Evolutionary conservation across 1,284 basidiomycete species (phyloP), one percentile per base, ranked within the genome.

Genomic region (Blastosporella zonata): DNA sequence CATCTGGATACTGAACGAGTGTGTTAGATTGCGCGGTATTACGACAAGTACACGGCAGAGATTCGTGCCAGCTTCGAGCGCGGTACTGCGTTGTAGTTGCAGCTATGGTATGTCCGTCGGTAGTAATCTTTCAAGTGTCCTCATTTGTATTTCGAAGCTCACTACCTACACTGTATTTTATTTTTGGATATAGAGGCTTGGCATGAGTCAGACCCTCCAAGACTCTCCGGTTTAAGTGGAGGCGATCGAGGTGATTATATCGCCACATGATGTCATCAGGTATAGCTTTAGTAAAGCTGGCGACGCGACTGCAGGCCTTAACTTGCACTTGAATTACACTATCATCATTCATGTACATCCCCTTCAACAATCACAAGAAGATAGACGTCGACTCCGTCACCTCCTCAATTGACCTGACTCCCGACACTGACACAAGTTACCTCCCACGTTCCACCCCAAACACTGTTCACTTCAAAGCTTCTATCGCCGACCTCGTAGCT

Each of bases 21-120:
- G 6, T 43, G 37, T 31, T 60, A 92, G 90, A 93, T 98, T 72
- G 87, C 90, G 17, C 82, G 96, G 53, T 99, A 94, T 73, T 99
- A 94, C 75, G 93, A 98, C 79, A 94, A 96, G 64, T 96, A 97
- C 64, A 99, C 96, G 1, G 73, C 90, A 47, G 96, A 98, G 63
- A 96, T 96, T 55, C 83, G 93, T 46, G 92, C 90, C 22, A 96
- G 91, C 65, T 96, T 97, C 77, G 94, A 97, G 66, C 86, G 94
- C 56, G 94, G 94, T 48, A 96, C 93, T 12, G 93, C 93, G 31
- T 70, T 97, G 41, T 96, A 65, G 50, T 31, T 12, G 10, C 34
- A 36, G 13, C 29, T 31, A 4, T n/a, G 6, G 33, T 34, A 31
- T 13, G 29, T 34, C 33, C 7, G 4, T 18, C 9, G 6, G 33